A percentile compares a stretch with the other conserved stretches of the same genome.
phyloP scores from a whole-genome alignment of 2,329 filamentous ascomycete species.

The Gnomoniopsis smithogilvyi region DNA sequence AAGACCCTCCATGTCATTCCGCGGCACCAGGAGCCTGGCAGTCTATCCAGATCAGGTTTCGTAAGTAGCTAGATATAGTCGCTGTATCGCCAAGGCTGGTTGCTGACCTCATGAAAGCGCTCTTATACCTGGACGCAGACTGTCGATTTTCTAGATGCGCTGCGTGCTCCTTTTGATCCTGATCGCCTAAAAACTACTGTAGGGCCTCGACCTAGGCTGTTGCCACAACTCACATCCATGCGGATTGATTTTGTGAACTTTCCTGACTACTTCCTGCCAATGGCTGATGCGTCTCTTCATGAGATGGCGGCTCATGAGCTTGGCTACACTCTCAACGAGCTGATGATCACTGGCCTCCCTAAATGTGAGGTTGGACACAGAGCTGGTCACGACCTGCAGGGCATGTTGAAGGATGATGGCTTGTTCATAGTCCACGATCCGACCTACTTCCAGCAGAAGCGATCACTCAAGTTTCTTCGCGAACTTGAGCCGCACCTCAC shows the following conservation, averaged over 20 bases:
- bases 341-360: constrained; percentile 50
- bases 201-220: constrained; percentile 35
- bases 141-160: constrained; percentile 47
- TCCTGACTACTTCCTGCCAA: constrained; percentile 40
- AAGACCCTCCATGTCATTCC: constrained; percentile 39
- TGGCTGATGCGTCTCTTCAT: constrained; percentile 46
- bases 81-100: too few relatives aligned
- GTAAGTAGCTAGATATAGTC: background rate
- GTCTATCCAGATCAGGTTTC: constrained; percentile 48
- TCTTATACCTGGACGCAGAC: constrained; percentile 54
- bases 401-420: constrained; percentile 52
- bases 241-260: constrained; percentile 56
- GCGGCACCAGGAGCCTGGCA: constrained; percentile 39
- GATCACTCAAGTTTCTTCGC: constrained; percentile 35
- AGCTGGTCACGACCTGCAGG: constrained; percentile 44
- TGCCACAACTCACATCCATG: constrained; percentile 44
- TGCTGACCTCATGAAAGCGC: constrained; percentile 25
- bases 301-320: constrained; percentile 52
- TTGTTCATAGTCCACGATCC: constrained; percentile 45
- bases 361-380: constrained; percentile 46
- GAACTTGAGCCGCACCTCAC: constrained; percentile 26
- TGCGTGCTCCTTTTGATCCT: constrained; percentile 50
- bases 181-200: constrained; percentile 27
- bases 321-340: constrained; percentile 49
- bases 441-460: constrained; percentile 38